phyloP scores from a whole-genome alignment of 1,139 yeast genomes.

The Yamadazyma songkhlaensis region DNA sequence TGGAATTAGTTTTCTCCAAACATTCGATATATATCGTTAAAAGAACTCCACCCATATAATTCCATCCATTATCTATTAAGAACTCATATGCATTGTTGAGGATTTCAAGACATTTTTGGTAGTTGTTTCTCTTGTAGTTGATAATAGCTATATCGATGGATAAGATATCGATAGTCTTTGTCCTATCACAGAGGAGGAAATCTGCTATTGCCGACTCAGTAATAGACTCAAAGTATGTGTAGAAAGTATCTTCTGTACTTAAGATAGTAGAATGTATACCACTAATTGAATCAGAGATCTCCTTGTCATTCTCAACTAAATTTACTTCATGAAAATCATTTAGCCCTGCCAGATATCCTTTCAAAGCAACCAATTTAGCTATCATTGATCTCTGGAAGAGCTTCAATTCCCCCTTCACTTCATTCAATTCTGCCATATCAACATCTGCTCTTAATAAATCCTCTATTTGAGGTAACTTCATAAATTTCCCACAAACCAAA shows the following conservation, averaged over 20 bases:
- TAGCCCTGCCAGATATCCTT: constrained; percentile 29
- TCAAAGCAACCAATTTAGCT: constrained; percentile 30
- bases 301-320: constrained; percentile 4
- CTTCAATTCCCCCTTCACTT: constrained; percentile 45
- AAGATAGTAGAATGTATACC: constrained; percentile 17
- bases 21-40: constrained; percentile 69
- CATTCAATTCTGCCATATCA: constrained; percentile 32
- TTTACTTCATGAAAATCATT: constrained; percentile 2
- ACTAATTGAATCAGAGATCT: constrained; percentile 1
- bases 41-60: constrained; percentile 60
- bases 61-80: constrained; percentile 73
- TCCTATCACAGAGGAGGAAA: constrained; percentile 47
- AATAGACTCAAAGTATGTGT: constrained; percentile 26
- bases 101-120: constrained; percentile 58
- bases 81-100: constrained; percentile 67
- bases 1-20: constrained; percentile 44
- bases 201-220: constrained; percentile 46
- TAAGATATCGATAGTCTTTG: constrained; percentile 67
- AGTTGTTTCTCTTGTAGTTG: constrained; percentile 57
- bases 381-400: constrained; percentile 44
- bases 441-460: constrained; percentile 18
- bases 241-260: constrained; percentile 17
- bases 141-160: constrained; percentile 81
- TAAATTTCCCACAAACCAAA: constrained; percentile 28
- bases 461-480: constrained; percentile 25